Conservation (phyloP, 2,329 filamentous ascomycete species). For the Acarospora socialis region DNA sequence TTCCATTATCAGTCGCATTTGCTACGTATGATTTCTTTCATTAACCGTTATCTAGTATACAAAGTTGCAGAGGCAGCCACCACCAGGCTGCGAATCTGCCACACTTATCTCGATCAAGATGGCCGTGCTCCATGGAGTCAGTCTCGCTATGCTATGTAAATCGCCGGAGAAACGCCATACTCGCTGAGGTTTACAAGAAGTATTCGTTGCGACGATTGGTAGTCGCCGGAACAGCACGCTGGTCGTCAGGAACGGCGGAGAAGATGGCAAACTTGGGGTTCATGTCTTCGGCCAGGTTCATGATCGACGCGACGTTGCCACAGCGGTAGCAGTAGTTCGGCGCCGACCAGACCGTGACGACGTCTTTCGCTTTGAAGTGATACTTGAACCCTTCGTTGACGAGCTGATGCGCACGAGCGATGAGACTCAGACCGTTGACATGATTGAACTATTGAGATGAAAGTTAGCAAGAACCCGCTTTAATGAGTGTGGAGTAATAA, state of each 20-base stretch:
- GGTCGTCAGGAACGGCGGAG: conserved; percentile 73
- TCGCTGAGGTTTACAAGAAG: conserved; percentile 50
- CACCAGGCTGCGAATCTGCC: too few species aligned
- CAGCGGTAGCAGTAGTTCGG: conserved; percentile 35
- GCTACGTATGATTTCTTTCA: too few species aligned
- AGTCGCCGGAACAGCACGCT: conserved; percentile 63
- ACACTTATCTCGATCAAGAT: too few species aligned
- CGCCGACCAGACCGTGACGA: conserved; percentile 58
- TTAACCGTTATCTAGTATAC: too few species aligned
- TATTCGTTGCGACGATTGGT: conserved; percentile 55
- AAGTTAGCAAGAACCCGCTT: conserved; percentile 6
- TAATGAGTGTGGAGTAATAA: conserved; percentile 18
- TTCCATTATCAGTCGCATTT: too few species aligned
- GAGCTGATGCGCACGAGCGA: conserved; percentile 59
- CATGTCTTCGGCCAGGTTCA: conserved; percentile 74
- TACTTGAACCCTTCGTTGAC: conserved; percentile 77
- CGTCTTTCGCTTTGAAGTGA: conserved; percentile 87
- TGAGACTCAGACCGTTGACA: conserved; percentile 57
- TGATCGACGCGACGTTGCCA: conserved; percentile 56
- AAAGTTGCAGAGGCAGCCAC: too few species aligned
- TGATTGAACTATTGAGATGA: conserved; percentile 50
- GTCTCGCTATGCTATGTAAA: too few species aligned
- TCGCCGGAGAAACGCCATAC: too few species aligned
- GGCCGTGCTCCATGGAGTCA: too few species aligned
- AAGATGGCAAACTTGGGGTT: conserved; percentile 89